These are phyloP conservation scores for Stylonectria norvegica DNA, from an alignment of 2,329 filamentous ascomycete species.

Conservation along the genomic window DNA sequence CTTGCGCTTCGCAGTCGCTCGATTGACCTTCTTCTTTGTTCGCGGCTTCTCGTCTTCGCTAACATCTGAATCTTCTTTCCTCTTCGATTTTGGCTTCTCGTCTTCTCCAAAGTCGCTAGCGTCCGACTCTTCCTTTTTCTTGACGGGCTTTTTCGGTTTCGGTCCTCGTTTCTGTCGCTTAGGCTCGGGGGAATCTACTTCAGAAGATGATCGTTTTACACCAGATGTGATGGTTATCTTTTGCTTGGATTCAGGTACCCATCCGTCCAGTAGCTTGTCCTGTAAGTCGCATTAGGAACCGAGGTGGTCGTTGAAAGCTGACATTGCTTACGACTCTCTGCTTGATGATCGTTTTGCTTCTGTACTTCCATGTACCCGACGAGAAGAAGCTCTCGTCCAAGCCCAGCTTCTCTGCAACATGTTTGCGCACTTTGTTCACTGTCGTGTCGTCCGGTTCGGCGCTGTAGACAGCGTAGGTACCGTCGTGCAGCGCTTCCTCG, in stretches of 20 bases:
- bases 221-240: conserved; percentile 27
- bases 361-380: conserved; percentile 51
- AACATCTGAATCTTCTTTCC: conserved; percentile 24
- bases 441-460: conserved; percentile 46
- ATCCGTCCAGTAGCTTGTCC: conserved; percentile 38
- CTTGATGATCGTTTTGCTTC: conserved; percentile 57
- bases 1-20: conserved; percentile 9
- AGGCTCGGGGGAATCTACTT: conserved; percentile 33
- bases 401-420: conserved; percentile 45
- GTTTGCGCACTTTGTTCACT: conserved; percentile 55
- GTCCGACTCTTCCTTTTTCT: conserved; percentile 28
- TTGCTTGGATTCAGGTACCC: conserved; percentile 28
- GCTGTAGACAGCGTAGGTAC: conserved; percentile 45
- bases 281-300: conserved; percentile 16
- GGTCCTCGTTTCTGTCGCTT: conserved; percentile 39
- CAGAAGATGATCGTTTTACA: conserved; percentile 34
- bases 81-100: conserved; percentile 18
- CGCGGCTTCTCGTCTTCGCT: conserved; percentile 25
- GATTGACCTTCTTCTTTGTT: conserved; percentile 20
- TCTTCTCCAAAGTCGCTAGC: conserved; percentile 17
- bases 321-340: conserved; percentile 48
- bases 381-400: conserved; percentile 52
- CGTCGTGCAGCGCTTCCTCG: conserved; percentile 44
- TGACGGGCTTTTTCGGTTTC: conserved; percentile 29
- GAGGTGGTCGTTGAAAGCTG: background rate